A percentile compares a stretch with the other conserved stretches of the same genome.
Conservation (phyloP, 495 filamentous ascomycete species). For the Xylaria intraflava region DNA sequence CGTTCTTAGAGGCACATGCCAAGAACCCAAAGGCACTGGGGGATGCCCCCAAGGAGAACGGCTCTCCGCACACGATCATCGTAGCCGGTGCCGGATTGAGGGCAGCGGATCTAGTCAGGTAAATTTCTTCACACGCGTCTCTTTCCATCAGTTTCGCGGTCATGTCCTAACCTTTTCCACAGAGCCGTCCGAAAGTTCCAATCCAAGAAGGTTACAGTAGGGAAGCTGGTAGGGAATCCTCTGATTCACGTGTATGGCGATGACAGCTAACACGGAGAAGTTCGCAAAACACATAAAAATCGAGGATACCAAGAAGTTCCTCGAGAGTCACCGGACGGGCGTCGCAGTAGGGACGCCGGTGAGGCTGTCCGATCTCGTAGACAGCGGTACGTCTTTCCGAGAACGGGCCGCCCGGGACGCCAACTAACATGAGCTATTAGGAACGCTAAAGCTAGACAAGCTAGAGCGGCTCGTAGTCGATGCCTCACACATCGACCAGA, state of each 20-base stretch:
- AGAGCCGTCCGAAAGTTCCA: constrained; percentile 73
- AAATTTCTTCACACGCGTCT: neutral
- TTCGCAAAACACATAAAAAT: constrained; percentile 99
- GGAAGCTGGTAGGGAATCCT: constrained; percentile 56
- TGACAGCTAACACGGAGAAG: constrained; percentile 10
- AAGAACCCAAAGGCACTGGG: constrained; percentile 49
- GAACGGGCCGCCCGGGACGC: neutral
- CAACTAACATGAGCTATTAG: constrained; percentile 37
- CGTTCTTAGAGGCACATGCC: constrained; percentile 64
- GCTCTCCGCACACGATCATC: constrained; percentile 81
- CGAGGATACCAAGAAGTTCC: constrained; percentile 72
- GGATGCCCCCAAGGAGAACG: constrained; percentile 58
- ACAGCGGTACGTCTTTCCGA: constrained; percentile 53
- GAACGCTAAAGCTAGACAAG: constrained; percentile 57
- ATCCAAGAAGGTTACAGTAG: constrained; percentile 65
- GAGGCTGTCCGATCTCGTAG: constrained; percentile 71
- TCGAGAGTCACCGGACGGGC: constrained; percentile 62
- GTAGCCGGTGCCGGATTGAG: constrained; percentile 71
- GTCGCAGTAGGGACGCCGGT: constrained; percentile 87
- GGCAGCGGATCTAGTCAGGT: constrained; percentile 74
- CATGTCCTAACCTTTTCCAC: constrained; percentile 6
- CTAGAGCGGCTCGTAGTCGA: constrained; percentile 81
- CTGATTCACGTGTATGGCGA: neutral
- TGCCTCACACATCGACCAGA: constrained; percentile 82
- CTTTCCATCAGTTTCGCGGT: neutral